Evolutionary conservation across 2,329 filamentous ascomycete genomes (phyloP).

Genomic region (Diatrype stigma): DNA sequence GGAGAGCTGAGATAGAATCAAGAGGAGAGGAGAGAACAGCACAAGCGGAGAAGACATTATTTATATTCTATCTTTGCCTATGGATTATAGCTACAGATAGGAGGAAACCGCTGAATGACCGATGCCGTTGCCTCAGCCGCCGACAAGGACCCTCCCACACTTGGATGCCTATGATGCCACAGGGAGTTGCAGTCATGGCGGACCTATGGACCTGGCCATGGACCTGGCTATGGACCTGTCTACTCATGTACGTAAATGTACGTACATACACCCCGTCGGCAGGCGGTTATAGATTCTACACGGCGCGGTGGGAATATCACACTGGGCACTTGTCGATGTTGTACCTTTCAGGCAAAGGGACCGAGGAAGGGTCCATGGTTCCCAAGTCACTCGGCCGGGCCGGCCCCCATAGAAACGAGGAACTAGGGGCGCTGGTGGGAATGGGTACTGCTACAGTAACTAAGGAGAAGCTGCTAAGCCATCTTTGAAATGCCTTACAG

Average conservation of each 20-base stretch:
- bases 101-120: neutral
- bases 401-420: neutral
- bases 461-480: no score
- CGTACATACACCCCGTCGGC: neutral
- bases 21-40: no score
- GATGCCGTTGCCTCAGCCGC: neutral
- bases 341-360: neutral
- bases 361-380: neutral
- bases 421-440: conserved; percentile 1
- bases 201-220: no score
- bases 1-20: no score
- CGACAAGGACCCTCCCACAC: neutral
- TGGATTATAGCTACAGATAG: neutral
- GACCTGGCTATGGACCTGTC: no score
- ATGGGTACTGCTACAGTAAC: neutral
- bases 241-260: no score
- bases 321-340: neutral
- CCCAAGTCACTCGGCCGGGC: neutral
- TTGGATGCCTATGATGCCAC: neutral
- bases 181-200: neutral
- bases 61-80: no score
- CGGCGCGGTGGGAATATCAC: neutral
- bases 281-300: neutral
- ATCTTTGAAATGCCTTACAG: no score
- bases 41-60: no score